Conservation (phyloP, 768 basidiomycete genomes). For the Amylocystis lapponica region DNA sequence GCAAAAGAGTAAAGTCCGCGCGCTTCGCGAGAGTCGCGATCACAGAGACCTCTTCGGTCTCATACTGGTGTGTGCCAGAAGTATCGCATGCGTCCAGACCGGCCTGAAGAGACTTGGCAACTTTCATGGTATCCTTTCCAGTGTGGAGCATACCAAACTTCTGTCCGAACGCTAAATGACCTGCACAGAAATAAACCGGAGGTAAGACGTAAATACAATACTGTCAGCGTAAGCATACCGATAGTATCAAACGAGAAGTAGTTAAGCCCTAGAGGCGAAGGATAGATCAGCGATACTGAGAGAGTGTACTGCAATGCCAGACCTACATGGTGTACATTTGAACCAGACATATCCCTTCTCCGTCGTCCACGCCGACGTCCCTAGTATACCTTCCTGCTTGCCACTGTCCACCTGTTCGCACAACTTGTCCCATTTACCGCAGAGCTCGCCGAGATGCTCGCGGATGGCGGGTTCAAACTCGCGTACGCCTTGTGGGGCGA, state of each 20-base stretch:
- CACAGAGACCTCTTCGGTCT: background rate
- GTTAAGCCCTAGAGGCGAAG: background rate
- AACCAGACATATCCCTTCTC: constrained; percentile 55
- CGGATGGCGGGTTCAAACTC: constrained; percentile 76
- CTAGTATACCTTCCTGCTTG: constrained; percentile 34
- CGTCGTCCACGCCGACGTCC: background rate
- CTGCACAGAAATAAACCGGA: constrained; percentile 11
- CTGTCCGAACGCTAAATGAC: constrained; percentile 74
- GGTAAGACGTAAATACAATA: background rate
- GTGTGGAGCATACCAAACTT: constrained; percentile 81
- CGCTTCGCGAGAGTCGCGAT: background rate
- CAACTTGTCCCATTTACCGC: constrained; percentile 69
- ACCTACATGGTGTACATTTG: constrained; percentile 62
- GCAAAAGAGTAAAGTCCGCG: background rate
- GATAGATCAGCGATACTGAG: background rate
- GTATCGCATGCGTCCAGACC: constrained; percentile 35
- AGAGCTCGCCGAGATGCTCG: constrained; percentile 47
- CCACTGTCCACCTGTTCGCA: constrained; percentile 37
- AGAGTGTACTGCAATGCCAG: background rate
- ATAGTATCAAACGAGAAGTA: constrained; percentile 1
- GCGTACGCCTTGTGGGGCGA: constrained; percentile 68
- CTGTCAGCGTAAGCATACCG: background rate
- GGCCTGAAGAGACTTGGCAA: constrained; percentile 46
- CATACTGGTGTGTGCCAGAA: background rate
- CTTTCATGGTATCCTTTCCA: constrained; percentile 60